phyloP scores from a whole-genome alignment of 306 rosid genomes.

The Rosa lucieae region DNA sequence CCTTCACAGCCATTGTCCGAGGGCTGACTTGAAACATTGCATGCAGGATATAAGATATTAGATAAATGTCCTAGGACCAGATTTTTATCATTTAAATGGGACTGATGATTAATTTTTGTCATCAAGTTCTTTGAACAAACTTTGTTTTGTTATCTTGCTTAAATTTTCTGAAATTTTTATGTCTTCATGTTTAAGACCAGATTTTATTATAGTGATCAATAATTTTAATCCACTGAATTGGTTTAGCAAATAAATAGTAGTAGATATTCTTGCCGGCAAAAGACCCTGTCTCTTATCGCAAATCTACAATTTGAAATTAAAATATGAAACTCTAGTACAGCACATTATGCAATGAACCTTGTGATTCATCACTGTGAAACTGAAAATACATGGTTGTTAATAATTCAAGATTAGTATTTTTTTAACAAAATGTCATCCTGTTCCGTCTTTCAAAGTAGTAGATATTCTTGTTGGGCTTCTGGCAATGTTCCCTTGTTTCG shows the following conservation, averaged over 20 bases:
- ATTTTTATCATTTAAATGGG: neutral
- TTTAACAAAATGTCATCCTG: neutral
- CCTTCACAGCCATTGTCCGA: neutral
- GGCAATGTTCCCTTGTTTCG: neutral
- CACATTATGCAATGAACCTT: neutral
- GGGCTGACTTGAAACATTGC: neutral
- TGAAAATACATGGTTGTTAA: neutral
- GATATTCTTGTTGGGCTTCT: neutral
- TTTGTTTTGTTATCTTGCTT: neutral
- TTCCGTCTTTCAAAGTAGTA: neutral
- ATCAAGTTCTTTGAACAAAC: neutral
- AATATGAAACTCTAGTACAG: neutral
- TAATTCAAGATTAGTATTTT: neutral
- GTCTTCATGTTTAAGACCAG: neutral
- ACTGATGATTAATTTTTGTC: neutral
- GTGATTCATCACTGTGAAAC: neutral
- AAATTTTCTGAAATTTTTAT: neutral
- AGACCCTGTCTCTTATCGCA: neutral
- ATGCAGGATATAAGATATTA: neutral
- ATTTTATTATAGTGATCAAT: neutral
- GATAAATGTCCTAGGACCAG: neutral
- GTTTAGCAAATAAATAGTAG: neutral
- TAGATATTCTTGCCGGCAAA: neutral
- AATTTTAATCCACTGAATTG: neutral
- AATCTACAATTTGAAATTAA: neutral